These are phyloP conservation scores for Glarea lozoyensis DNA, from an alignment of 495 filamentous ascomycete species.

Conservation along the genomic window DNA sequence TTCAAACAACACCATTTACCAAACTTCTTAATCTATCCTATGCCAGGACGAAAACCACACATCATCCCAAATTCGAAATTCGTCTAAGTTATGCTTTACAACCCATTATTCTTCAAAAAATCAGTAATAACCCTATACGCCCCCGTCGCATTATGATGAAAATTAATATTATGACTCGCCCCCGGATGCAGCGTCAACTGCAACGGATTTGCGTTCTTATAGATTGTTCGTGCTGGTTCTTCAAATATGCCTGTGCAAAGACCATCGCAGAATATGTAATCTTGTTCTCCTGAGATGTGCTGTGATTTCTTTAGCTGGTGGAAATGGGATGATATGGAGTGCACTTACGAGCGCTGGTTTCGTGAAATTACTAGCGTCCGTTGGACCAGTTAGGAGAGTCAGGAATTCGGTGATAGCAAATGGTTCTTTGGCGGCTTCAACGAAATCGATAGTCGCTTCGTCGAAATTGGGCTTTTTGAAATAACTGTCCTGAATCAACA, in stretches of 20 bases:
- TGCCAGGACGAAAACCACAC: too few species aligned
- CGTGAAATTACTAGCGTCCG: not conserved
- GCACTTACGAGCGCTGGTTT: conserved; percentile 4
- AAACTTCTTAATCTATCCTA: too few species aligned
- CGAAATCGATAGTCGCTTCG: not conserved
- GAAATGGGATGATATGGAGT: not conserved
- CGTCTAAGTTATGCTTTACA: too few species aligned
- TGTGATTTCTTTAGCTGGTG: not conserved
- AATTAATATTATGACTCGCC: conserved; percentile 7
- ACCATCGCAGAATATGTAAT: conserved; percentile 5
- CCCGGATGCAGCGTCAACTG: conserved; percentile 1
- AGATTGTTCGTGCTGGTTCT: not conserved
- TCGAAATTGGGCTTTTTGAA: not conserved
- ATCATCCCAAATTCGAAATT: too few species aligned
- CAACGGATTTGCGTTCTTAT: conserved; percentile 1
- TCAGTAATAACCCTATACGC: conserved; percentile 4
- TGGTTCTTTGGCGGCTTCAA: conserved; percentile 1
- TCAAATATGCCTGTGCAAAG: conserved; percentile 1
- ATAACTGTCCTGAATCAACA: not conserved
- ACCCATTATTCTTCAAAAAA: conserved; percentile 2
- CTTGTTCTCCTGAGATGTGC: conserved; percentile 3
- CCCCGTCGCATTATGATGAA: conserved; percentile 10
- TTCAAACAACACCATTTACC: too few species aligned
- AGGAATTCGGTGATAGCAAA: conserved; percentile 1
- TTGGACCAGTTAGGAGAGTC: not conserved